Evolutionary conservation across 768 basidiomycete species (phyloP), one percentile per base, ranked within the genome.

Genomic region (Suillus hirtellus): DNA sequence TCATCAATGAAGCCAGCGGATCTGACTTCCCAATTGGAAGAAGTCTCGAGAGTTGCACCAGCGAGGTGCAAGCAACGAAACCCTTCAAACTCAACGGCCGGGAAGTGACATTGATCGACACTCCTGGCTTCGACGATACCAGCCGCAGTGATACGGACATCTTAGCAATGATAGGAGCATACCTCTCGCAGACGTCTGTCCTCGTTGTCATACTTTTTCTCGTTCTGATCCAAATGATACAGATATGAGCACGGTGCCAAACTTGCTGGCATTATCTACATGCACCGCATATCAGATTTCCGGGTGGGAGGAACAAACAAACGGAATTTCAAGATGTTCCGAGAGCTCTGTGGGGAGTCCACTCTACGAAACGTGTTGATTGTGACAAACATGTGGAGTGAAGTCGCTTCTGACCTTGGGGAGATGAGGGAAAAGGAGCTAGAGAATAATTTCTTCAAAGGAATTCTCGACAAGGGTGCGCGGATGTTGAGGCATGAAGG

Each of bases 91-190:
- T 84, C 12, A 79, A 82, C 46, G 82, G 79, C 2, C 72, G 71
- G 11, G 68, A 61, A 17, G 75, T 86, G 42, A 79, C 73, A 0
- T 69, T 88, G 19, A 79, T 88, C 53, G 86, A 87, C 65, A 87
- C 86, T 0, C 86, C 86, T 0, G 86, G 86, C 6, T 87, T 86
- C 62, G 86, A 86, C 64, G 84, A 86, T 67, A 82, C 84, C 3
- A 64, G 59, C 11, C 76, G 74, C 55, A 81, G 77, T 53, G 84
- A 85, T 59, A 76, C 79, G 0, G 81, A 81, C 17, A 72, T 86
- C 15, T 71, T 85, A 34, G 64, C 61, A 65, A 60, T 71, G 71
- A 82, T 82, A 38, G 78, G 81, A 69, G 76, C 8, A 14, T 65
- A 64, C 52, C 65, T 65, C 15, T 61, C 61, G 2, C 59, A 65